Percentiles rank a stretch among this genome's conserved stretches.
These are phyloP conservation scores for Cryptococcus sp. DNA, from an alignment of 1,284 basidiomycete genomes.

Conservation along the genomic window DNA sequence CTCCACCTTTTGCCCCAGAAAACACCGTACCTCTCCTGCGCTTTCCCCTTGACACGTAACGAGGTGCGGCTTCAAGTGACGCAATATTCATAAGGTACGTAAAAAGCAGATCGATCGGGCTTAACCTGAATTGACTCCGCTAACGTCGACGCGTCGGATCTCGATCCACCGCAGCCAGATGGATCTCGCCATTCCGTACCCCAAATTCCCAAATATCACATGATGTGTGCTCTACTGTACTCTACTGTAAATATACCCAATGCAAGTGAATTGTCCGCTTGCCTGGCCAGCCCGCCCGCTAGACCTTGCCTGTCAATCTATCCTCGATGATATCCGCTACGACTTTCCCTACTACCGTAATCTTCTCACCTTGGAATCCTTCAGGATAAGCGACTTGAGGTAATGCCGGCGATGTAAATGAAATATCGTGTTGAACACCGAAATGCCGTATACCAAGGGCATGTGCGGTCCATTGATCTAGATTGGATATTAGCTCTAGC, in stretches of 20 bases:
- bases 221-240: too few species aligned
- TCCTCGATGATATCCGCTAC: conserved; percentile 79
- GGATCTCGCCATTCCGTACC: too few species aligned
- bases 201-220: too few species aligned
- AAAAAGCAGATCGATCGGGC: too few species aligned
- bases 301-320: conserved; percentile 75
- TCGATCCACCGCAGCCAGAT: too few species aligned
- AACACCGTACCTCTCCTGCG: too few species aligned
- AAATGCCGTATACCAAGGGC: conserved; percentile 46
- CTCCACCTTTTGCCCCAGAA: not conserved
- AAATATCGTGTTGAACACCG: conserved; percentile 44
- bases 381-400: conserved; percentile 63
- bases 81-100: too few species aligned
- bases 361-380: conserved; percentile 66
- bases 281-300: conserved; percentile 1
- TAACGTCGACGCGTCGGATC: too few species aligned
- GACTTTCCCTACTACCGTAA: conserved; percentile 72
- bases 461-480: conserved; percentile 48
- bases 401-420: conserved; percentile 55
- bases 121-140: too few species aligned
- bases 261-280: not conserved
- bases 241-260: too few species aligned
- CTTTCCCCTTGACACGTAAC: too few species aligned
- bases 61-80: too few species aligned
- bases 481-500: not conserved